A percentile compares a stretch with the other conserved stretches of the same genome.
Conservation (phyloP, 371 early-diverging fungal species). For the Syncephalastrum monosporum region DNA sequence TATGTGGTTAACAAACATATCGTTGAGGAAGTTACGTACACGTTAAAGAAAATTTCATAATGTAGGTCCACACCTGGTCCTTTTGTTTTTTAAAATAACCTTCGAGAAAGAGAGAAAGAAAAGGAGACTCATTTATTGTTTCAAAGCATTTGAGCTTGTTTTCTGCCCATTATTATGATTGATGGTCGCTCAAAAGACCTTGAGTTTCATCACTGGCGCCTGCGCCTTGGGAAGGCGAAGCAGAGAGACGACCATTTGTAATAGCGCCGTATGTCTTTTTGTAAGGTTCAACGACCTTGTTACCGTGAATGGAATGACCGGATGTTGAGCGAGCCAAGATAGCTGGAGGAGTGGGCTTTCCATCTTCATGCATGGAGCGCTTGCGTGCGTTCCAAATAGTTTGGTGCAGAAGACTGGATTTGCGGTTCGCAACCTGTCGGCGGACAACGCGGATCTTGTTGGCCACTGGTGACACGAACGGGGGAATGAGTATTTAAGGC, state of each 20-base stretch:
- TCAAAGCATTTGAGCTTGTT: no score
- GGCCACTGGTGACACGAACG: slow-evolving; percentile 20
- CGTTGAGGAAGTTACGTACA: no score
- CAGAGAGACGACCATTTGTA: slow-evolving; percentile 10
- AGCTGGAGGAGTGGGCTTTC: not conserved
- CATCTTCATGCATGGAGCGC: slow-evolving; percentile 2
- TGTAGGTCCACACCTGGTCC: no score
- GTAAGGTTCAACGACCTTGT: slow-evolving; percentile 18
- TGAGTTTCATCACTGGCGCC: slow-evolving; percentile 6
- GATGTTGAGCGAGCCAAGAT: slow-evolving; percentile 8
- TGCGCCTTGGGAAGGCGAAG: slow-evolving; percentile 10
- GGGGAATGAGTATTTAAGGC: not conserved
- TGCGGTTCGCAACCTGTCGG: slow-evolving; percentile 30
- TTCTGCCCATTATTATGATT: no score
- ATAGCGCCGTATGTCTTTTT: slow-evolving; percentile 20
- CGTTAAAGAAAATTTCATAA: no score
- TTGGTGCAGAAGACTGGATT: slow-evolving; percentile 4
- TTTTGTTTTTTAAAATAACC: no score
- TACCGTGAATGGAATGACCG: slow-evolving; percentile 3
- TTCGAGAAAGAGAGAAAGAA: no score
- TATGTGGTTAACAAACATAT: no score
- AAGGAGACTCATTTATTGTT: no score
- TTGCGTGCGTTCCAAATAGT: slow-evolving; percentile 11
- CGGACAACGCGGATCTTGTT: slow-evolving; percentile 45
- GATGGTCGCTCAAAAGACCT: slow-evolving; percentile 9